Evolutionary conservation across 345 rosid genomes (phyloP).

Genomic region (Eucalyptus sp.): DNA sequence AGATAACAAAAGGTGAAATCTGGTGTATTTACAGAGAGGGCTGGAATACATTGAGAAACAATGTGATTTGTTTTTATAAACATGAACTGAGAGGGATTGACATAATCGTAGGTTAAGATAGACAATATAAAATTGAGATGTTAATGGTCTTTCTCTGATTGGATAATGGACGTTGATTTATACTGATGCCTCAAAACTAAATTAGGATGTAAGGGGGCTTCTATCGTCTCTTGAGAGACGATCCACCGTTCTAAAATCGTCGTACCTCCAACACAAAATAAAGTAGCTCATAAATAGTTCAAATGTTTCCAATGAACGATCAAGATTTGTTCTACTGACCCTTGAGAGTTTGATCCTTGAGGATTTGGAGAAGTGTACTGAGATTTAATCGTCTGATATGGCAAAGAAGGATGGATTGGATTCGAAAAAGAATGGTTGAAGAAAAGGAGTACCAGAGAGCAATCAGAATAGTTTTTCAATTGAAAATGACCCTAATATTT

Average conservation of each 20-base stretch:
- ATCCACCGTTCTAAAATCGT: background rate
- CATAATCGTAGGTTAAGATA: background rate
- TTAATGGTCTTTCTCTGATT: background rate
- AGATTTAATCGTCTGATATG: background rate
- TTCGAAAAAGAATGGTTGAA: background rate
- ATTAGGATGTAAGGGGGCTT: background rate
- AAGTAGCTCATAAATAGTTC: background rate
- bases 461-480: background rate
- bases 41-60: background rate
- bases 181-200: background rate
- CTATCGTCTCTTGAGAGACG: background rate
- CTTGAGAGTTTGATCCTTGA: background rate
- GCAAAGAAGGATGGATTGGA: background rate
- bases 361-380: background rate
- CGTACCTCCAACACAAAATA: background rate
- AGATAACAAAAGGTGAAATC: background rate
- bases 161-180: background rate
- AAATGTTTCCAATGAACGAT: background rate
- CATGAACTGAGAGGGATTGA: background rate
- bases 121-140: background rate
- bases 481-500: background rate
- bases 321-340: background rate
- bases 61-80: background rate
- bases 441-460: background rate
- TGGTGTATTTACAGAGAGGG: background rate